Percentiles rank a stretch among this genome's conserved stretches.
Conservation (phyloP, 371 early-diverging fungal species). For the Dichotomocladium elegans region DNA sequence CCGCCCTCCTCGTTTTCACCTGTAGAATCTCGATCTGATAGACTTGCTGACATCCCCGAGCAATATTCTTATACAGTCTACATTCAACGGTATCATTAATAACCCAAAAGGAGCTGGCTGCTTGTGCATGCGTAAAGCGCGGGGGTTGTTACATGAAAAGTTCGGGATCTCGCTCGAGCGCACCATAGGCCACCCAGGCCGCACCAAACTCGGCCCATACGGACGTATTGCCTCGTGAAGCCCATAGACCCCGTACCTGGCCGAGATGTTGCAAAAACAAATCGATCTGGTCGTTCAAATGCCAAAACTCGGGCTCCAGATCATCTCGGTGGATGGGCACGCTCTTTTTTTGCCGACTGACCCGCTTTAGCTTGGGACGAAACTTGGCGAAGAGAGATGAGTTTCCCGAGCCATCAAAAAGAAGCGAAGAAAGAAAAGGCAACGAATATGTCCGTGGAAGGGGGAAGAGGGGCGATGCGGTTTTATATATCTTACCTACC, state of each 20-base stretch:
- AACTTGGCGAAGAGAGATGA: conserved; percentile 4
- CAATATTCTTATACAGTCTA: conserved; percentile 28
- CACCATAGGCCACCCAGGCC: conserved; percentile 35
- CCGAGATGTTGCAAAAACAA: neutral
- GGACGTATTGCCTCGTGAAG: neutral
- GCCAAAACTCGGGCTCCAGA: conserved; percentile 30
- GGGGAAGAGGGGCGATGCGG: too few species aligned
- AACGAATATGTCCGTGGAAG: too few species aligned
- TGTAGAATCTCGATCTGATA: conserved; percentile 24
- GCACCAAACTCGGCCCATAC: conserved; percentile 26
- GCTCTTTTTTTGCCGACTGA: conserved; percentile 10
- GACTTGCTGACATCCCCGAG: conserved; percentile 27
- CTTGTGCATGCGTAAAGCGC: too few species aligned
- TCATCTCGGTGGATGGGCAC: conserved; percentile 18
- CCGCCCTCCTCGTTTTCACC: too few species aligned
- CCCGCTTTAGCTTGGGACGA: conserved; percentile 15
- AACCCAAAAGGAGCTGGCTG: neutral
- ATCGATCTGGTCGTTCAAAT: conserved; percentile 4
- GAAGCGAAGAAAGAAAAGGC: neutral
- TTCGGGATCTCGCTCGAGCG: conserved; percentile 30
- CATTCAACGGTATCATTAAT: neutral
- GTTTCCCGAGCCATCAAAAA: too few species aligned
- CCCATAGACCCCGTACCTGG: neutral
- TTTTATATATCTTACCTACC: conserved; percentile 31
- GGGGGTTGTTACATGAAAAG: conserved; percentile 40